A percentile compares a stretch with the other conserved stretches of the same genome.
Conservation (phyloP, 2,329 filamentous ascomycete species). For the Elsinoe necatrix region DNA sequence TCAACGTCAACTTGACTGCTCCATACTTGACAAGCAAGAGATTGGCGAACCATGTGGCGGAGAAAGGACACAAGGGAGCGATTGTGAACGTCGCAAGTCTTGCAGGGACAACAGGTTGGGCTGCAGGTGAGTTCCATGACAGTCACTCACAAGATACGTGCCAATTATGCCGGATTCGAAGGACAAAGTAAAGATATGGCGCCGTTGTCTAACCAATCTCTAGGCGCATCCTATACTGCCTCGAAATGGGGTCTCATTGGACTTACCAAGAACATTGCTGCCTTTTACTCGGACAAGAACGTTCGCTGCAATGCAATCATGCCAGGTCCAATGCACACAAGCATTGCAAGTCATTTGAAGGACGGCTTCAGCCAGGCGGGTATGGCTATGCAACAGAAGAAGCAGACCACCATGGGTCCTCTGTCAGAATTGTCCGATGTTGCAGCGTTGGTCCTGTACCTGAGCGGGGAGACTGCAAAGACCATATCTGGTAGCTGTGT, state of each 20-base stretch:
- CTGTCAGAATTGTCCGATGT: slow-evolving; percentile 25
- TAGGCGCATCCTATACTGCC: slow-evolving; percentile 44
- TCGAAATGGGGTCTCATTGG: slow-evolving; percentile 48
- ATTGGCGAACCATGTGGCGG: slow-evolving; percentile 42
- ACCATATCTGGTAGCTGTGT: slow-evolving; percentile 28
- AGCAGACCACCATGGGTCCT: slow-evolving; percentile 16
- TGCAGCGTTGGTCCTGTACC: slow-evolving; percentile 28
- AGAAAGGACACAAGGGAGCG: slow-evolving; percentile 36
- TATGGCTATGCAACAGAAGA: slow-evolving; percentile 22
- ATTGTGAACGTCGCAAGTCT: slow-evolving; percentile 48
- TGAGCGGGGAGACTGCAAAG: slow-evolving; percentile 28
- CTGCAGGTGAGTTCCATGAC: slow-evolving; percentile 34
- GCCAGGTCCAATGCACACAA: slow-evolving; percentile 48
- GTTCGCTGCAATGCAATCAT: slow-evolving; percentile 46
- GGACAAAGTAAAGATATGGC: too few relatives aligned
- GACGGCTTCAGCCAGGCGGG: slow-evolving; percentile 27
- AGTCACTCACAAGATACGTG: slow-evolving; percentile 2
- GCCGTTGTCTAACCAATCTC: slow-evolving; percentile 13
- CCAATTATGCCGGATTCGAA: too few relatives aligned
- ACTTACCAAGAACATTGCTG: slow-evolving; percentile 50
- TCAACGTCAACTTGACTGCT: slow-evolving; percentile 50
- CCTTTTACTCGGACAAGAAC: slow-evolving; percentile 47
- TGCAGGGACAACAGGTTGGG: slow-evolving; percentile 37
- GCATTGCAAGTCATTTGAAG: slow-evolving; percentile 42
- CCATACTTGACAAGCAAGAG: slow-evolving; percentile 46